Base-by-base conservation (phyloP, 495 filamentous ascomycete genomes). In the Talaromyces proteolyticus region DNA sequence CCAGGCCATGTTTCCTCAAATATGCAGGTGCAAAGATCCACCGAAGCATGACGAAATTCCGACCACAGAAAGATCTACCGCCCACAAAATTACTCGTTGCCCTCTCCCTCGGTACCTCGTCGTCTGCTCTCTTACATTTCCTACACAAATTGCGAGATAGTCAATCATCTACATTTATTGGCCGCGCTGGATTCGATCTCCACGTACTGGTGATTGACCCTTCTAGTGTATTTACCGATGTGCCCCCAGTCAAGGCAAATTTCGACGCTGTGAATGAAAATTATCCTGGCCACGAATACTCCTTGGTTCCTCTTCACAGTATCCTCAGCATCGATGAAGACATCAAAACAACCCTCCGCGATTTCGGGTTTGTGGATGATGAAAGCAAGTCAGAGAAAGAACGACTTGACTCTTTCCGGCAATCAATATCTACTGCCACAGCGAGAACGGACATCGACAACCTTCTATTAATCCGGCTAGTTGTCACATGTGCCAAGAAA, bases 31-130 rank as follows among this genome's bases (percentile, higher is more conserved):
- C 77, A 47, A 96, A 96, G 60, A 78, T 82, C 53, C 65, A 88
- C 54, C 89, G 88, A 57, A 87, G 88, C 37, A 86, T 92, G 72
- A 86, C 88, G 58, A 72, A 68, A 40, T 86, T 82, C 64, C 74
- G 58, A 62, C 58, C 54, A 57, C 63, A 54, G 53, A 66, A 52
- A 42, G 55, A 58, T 48, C 66, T 54, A 42, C 43, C 64, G 25
- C 67, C 74, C 47, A 69, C 70, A 43, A 78, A 73, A 44, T 73
- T 95, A 21, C 72, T 96, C 2, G 66, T 97, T 12, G 88, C 89
- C 1, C 57, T 96, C 3, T 96, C 91, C 1, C 82, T 89, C 53
- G 93, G 94, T 0, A 72, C 87, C 3, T 93, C 86, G 7, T 96
- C 92, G 0, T 75, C 83, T n/a, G 74, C 79, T 6, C 69, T 98